Conservation (phyloP, 805 yeast genomes). For the Candida suzukii region DNA sequence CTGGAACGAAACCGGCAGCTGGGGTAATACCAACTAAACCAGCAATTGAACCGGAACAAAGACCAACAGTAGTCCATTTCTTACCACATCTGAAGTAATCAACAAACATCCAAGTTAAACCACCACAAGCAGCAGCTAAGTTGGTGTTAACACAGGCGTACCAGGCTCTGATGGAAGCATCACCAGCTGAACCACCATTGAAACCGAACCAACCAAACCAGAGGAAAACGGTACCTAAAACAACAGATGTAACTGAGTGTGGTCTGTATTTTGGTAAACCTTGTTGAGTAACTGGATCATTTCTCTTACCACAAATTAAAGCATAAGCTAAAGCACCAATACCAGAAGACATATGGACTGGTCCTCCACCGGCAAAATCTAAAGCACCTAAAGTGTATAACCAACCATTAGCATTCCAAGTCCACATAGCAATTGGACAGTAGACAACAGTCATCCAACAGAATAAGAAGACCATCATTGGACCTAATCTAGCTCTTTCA, state of each 20-base stretch:
- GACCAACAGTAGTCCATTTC: slow-evolving; percentile 89
- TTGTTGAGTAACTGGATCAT: slow-evolving; percentile 63
- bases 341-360: slow-evolving; percentile 94
- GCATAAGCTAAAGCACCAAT: slow-evolving; percentile 94
- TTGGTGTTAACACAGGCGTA: slow-evolving; percentile 92
- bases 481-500: slow-evolving; percentile 93
- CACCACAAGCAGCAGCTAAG: slow-evolving; percentile 90
- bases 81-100: slow-evolving; percentile 83
- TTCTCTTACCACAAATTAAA: slow-evolving; percentile 84
- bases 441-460: slow-evolving; percentile 93
- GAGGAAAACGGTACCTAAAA: slow-evolving; percentile 85
- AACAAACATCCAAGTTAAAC: slow-evolving; percentile 87
- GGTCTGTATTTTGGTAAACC: slow-evolving; percentile 88
- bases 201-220: slow-evolving; percentile 99
- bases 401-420: slow-evolving; percentile 88
- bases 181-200: slow-evolving; percentile 97
- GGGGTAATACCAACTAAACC: slow-evolving; percentile 96
- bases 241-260: slow-evolving; percentile 85
- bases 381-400: slow-evolving; percentile 71
- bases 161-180: slow-evolving; percentile 88
- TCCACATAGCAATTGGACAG: slow-evolving; percentile 95
- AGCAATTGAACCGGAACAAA: slow-evolving; percentile 89
- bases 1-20: slow-evolving; percentile 93
- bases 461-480: slow-evolving; percentile 92
- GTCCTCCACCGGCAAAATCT: slow-evolving; percentile 99